phyloP scores from a whole-genome alignment of 495 filamentous ascomycete genomes.

The Podospora pseudoanserina region DNA sequence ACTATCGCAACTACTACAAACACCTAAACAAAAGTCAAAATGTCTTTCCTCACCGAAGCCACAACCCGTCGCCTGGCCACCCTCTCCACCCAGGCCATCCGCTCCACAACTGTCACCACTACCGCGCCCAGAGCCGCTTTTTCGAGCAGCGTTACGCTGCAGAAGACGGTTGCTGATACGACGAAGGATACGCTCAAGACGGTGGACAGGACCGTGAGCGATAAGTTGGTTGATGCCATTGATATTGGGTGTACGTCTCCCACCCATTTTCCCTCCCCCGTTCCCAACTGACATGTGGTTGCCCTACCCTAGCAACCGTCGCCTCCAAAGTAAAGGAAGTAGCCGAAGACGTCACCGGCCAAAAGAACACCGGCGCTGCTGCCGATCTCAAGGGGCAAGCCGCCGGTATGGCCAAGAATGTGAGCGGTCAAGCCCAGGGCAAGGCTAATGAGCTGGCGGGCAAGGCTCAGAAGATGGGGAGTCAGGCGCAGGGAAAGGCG shows the following conservation, averaged over 20 bases:
- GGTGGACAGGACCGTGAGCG: constrained; percentile 49
- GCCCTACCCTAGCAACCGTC: constrained; percentile 36
- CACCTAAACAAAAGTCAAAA: constrained; percentile 26
- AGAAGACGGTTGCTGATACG: constrained; percentile 44
- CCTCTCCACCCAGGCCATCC: constrained; percentile 26
- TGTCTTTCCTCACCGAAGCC: constrained; percentile 48
- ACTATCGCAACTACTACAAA: neutral
- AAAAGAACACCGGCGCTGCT: constrained; percentile 12
- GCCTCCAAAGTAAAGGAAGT: constrained; percentile 45
- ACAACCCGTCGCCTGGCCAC: constrained; percentile 37
- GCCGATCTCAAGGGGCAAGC: constrained; percentile 19
- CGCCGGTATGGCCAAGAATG: constrained; percentile 30
- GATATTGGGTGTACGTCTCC: constrained; percentile 45
- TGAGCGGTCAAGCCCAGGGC: constrained; percentile 32
- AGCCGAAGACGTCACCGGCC: constrained; percentile 21
- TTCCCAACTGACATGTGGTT: neutral
- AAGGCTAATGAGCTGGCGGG: constrained; percentile 33
- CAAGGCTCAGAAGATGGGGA: constrained; percentile 31
- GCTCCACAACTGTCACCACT: constrained; percentile 17
- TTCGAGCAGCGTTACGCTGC: constrained; percentile 37
- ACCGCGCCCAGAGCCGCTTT: constrained; percentile 40
- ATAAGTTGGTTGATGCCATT: constrained; percentile 56
- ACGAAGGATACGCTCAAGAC: constrained; percentile 51
- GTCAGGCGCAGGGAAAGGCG: constrained; percentile 32
- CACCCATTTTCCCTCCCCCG: neutral